These are phyloP conservation scores for Talaromyces nanjingensis DNA, from an alignment of 495 filamentous ascomycete genomes.

Conservation along the genomic window DNA sequence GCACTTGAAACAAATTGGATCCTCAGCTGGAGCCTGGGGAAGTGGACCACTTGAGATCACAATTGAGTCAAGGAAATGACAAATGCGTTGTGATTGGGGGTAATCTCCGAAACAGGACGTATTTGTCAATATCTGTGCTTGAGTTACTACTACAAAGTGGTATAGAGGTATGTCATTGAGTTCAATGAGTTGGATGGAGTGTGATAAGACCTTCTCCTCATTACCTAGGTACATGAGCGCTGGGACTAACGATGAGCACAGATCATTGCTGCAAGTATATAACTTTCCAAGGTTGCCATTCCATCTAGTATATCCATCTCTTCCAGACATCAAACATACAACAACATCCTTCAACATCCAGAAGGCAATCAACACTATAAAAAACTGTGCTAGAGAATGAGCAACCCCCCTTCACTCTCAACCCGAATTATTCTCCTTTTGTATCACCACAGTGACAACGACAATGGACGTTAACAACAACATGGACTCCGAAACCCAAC, in stretches of 20 bases:
- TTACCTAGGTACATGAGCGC: not conserved
- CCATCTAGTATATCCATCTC: not conserved
- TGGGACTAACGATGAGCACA: not conserved
- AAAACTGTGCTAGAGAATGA: constrained; percentile 3
- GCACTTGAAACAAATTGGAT: not conserved
- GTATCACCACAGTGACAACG: not conserved
- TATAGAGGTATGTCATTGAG: not conserved
- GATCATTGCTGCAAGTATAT: not conserved
- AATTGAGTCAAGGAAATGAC: not conserved
- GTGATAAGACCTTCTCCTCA: constrained; percentile 1
- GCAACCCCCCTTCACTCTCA: not conserved
- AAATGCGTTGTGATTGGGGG: constrained; percentile 6
- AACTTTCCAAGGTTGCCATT: not conserved
- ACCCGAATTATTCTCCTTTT: not conserved
- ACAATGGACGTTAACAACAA: not conserved
- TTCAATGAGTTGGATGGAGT: not conserved
- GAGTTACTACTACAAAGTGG: not conserved
- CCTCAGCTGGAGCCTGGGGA: not conserved
- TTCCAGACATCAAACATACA: not conserved
- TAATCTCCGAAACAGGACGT: constrained; percentile 8
- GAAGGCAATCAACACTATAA: no score
- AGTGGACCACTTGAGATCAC: not conserved
- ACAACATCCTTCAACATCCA: not conserved
- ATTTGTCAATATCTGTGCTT: not conserved
- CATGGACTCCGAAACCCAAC: constrained; percentile 30